Evolutionary conservation across 148 eudicot genomes (phyloP).

Genomic region (Drosera capensis): DNA sequence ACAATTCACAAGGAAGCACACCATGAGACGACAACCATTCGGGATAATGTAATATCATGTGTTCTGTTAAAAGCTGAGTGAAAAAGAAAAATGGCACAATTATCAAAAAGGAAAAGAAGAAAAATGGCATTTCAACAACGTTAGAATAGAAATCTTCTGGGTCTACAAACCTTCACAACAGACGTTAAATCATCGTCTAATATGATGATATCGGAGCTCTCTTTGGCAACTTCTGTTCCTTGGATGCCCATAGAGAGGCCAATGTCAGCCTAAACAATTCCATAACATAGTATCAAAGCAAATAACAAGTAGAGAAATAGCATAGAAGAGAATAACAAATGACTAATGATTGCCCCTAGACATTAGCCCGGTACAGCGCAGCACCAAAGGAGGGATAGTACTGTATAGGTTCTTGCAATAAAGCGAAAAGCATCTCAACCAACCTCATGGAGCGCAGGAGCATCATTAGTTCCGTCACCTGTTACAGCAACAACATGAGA

Average conservation of each 20-base stretch:
- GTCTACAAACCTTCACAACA: conserved; percentile 93
- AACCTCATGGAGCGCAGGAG: conserved; percentile 98
- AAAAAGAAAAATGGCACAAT: too few species aligned
- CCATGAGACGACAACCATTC: too few species aligned
- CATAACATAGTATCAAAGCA: not conserved
- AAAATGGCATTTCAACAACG: too few species aligned
- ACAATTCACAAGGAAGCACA: too few species aligned
- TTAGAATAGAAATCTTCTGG: too few species aligned
- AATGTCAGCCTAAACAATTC: conserved; percentile 63
- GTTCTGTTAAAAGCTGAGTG: too few species aligned
- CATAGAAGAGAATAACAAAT: not conserved
- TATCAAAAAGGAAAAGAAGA: too few species aligned
- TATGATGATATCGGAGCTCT: conserved; percentile 87
- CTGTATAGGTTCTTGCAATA: not conserved
- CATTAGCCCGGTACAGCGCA: too few species aligned
- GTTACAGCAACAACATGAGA: conserved; percentile 95
- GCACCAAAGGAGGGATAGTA: too few species aligned
- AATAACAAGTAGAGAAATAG: not conserved
- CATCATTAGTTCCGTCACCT: conserved; percentile 96
- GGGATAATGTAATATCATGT: too few species aligned
- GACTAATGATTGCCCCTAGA: not conserved
- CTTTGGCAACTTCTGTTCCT: conserved; percentile 98
- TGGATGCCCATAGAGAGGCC: conserved; percentile 96
- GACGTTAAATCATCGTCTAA: conserved; percentile 92
- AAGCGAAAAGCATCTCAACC: conserved; percentile 1